Evolutionary conservation across 495 filamentous ascomycete species (phyloP).

Genomic region (Daldinia childiae): DNA sequence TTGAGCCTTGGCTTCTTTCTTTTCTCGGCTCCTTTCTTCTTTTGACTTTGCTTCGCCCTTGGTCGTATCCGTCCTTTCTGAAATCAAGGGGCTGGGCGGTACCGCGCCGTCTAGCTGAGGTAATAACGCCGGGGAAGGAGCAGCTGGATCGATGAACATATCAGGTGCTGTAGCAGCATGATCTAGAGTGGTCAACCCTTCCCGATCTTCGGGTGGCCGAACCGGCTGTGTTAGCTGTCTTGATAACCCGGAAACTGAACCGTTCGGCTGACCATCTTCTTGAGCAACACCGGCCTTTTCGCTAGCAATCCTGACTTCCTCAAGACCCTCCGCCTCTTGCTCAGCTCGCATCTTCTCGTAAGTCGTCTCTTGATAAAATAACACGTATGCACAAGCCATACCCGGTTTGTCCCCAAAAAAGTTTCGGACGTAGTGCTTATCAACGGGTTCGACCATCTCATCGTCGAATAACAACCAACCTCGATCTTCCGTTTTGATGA

Average conservation of each 20-base stretch:
- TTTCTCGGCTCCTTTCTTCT: conserved; percentile 62
- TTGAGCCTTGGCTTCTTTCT: conserved; percentile 72
- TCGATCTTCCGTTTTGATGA: conserved; percentile 95
- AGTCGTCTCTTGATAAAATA: conserved; percentile 98
- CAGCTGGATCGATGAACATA: conserved; percentile 44
- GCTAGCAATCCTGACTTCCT: conserved; percentile 66
- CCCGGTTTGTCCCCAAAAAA: conserved; percentile 96
- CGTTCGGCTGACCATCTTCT: conserved; percentile 55
- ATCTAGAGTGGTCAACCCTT: conserved; percentile 63
- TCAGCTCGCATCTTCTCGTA: conserved; percentile 83
- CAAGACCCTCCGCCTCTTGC: conserved; percentile 82
- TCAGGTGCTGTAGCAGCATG: conserved; percentile 70
- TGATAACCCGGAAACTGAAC: conserved; percentile 45
- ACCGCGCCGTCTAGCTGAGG: conserved; percentile 45
- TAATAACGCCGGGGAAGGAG: conserved; percentile 44
- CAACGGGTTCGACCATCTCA: conserved; percentile 97
- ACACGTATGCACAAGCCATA: conserved; percentile 92
- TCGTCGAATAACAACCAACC: conserved; percentile 98
- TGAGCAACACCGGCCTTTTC: conserved; percentile 64
- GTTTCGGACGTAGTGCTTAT: conserved; percentile 95
- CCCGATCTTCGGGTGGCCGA: conserved; percentile 58
- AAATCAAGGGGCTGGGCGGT: conserved; percentile 44
- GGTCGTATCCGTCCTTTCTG: conserved; percentile 43
- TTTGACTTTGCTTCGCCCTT: conserved; percentile 59
- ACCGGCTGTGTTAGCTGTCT: conserved; percentile 54